These are phyloP conservation scores for Pichia sp. DNA, from an alignment of 1,139 yeast genomes.

Conservation along the genomic window DNA sequence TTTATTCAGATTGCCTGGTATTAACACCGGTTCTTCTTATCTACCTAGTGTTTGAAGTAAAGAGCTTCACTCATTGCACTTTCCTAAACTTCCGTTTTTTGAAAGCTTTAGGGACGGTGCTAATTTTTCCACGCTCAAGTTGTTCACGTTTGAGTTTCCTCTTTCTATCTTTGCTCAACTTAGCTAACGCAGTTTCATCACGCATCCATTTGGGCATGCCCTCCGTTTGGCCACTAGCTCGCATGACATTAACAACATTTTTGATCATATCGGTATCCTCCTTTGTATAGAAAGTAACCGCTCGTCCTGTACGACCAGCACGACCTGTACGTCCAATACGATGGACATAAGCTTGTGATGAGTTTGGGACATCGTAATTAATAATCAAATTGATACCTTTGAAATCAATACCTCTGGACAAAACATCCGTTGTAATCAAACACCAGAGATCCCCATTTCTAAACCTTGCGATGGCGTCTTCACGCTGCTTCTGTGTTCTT, in stretches of 20 bases:
- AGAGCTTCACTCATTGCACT: neutral
- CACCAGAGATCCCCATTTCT: conserved; percentile 93
- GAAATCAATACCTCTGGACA: conserved; percentile 96
- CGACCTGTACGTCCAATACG: conserved; percentile 99
- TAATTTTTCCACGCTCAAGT: conserved; percentile 66
- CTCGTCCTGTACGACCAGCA: conserved; percentile 82
- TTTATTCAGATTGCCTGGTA: no score
- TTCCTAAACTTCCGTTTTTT: conserved; percentile 31
- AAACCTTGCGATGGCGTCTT: conserved; percentile 77
- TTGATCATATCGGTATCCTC: conserved; percentile 75
- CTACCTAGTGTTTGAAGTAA: no score
- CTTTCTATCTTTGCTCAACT: conserved; percentile 65
- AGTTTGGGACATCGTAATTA: conserved; percentile 93
- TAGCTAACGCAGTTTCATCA: conserved; percentile 46
- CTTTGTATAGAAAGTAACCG: conserved; percentile 89
- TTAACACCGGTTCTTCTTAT: no score
- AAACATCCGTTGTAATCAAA: conserved; percentile 90
- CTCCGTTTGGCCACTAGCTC: conserved; percentile 75
- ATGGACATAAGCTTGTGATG: conserved; percentile 93
- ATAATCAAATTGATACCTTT: conserved; percentile 92
- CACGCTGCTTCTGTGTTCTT: conserved; percentile 85
- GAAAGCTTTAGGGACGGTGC: conserved; percentile 78
- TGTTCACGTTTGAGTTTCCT: conserved; percentile 57
- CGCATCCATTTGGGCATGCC: conserved; percentile 80
- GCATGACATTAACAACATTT: conserved; percentile 90